Conservation (phyloP, 805 yeast genomes). For the Schwanniomyces occidentalis region DNA sequence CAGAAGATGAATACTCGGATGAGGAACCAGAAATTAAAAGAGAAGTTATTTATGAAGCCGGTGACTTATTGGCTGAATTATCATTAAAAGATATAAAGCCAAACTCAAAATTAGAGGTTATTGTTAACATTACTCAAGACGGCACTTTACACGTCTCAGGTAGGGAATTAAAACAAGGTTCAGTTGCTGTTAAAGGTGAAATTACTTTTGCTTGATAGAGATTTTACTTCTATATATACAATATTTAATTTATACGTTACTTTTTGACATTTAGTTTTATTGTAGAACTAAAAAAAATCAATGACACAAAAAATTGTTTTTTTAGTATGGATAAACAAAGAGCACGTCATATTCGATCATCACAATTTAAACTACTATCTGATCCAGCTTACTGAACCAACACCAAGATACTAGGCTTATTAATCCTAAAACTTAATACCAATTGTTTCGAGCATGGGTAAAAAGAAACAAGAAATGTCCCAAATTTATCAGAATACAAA, state of each 20-base stretch:
- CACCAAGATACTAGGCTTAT: too few species aligned
- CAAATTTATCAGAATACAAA: conserved; percentile 38
- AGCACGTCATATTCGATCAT: too few species aligned
- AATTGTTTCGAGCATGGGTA: conserved; percentile 42
- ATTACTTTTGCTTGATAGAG: conserved; percentile 20
- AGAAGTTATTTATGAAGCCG: conserved; percentile 72
- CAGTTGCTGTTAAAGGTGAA: conserved; percentile 58
- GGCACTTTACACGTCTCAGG: conserved; percentile 66
- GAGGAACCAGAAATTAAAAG: conserved; percentile 89
- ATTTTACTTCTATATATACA: conserved; percentile 2
- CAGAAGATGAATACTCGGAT: conserved; percentile 52
- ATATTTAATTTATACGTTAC: not conserved
- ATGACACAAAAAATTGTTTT: too few species aligned
- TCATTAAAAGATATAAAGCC: conserved; percentile 69
- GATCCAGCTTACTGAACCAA: too few species aligned
- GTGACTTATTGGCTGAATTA: conserved; percentile 74
- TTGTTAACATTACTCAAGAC: conserved; percentile 63
- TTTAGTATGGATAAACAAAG: too few species aligned
- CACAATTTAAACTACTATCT: too few species aligned
- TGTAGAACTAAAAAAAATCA: too few species aligned
- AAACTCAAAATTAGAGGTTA: conserved; percentile 67
- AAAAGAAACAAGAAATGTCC: conserved; percentile 45
- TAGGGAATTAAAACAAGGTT: conserved; percentile 62
- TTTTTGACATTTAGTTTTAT: conserved; percentile 1
- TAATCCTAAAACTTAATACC: too few species aligned